phyloP scores from a whole-genome alignment of 176 grass and related monocot genomes.

The Neostapfia colusana region DNA sequence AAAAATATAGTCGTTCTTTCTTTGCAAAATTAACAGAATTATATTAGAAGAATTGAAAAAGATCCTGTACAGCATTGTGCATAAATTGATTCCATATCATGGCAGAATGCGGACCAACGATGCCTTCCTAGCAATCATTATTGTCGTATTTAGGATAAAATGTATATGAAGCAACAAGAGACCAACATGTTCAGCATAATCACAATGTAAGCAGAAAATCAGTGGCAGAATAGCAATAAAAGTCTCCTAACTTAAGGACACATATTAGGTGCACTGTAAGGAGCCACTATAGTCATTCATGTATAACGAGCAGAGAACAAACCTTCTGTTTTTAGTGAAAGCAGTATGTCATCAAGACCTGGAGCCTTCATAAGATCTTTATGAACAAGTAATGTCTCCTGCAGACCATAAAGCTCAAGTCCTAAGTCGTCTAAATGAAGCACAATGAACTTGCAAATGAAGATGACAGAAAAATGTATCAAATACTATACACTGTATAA shows the following conservation, averaged over 20 bases:
- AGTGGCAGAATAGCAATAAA: background rate
- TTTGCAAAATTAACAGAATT: background rate
- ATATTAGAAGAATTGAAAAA: background rate
- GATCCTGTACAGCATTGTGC: background rate
- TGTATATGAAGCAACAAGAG: background rate
- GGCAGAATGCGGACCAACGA: background rate
- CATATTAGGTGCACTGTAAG: background rate
- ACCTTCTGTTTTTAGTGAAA: conserved; percentile 84
- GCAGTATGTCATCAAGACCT: conserved; percentile 63
- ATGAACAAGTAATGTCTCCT: conserved; percentile 98
- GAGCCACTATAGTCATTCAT: no score
- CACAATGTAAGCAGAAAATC: background rate
- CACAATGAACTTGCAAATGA: background rate
- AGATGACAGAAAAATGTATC: background rate
- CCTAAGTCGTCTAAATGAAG: no score
- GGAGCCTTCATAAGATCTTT: conserved; percentile 63
- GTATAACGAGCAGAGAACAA: background rate
- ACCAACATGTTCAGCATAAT: background rate
- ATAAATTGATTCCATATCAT: background rate
- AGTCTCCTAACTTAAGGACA: background rate
- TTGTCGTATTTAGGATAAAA: background rate
- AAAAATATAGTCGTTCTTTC: no score
- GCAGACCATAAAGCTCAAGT: conserved; percentile 27
- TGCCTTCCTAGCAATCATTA: background rate
- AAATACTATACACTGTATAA: conserved; percentile 14